phyloP scores from a whole-genome alignment of 2,329 filamentous ascomycete species.

The Daldinia eschscholtzii region DNA sequence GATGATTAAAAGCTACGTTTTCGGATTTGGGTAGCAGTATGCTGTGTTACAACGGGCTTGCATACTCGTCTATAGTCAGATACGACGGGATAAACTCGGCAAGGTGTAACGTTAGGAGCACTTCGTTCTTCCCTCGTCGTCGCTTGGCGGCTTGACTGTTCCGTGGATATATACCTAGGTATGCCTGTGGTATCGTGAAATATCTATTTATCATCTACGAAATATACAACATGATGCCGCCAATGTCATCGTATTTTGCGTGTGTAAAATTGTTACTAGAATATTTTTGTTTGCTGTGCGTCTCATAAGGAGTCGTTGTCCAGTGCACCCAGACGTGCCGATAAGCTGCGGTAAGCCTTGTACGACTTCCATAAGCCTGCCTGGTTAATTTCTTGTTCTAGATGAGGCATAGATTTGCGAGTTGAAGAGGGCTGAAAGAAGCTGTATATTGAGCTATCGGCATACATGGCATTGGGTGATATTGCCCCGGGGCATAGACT shows the following conservation, averaged over 20 bases:
- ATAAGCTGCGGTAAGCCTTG: conserved; percentile 5
- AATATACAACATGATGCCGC: background rate
- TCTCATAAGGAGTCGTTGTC: background rate
- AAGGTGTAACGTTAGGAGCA: conserved; percentile 8
- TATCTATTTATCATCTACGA: background rate
- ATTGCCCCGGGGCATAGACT: background rate
- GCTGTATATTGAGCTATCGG: background rate
- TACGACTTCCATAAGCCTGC: background rate
- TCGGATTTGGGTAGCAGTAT: background rate
- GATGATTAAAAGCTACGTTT: conserved; percentile 49
- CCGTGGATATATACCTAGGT: background rate
- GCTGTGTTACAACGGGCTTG: conserved; percentile 12
- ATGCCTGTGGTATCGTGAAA: background rate
- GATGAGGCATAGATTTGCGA: background rate
- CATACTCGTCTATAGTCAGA: conserved; percentile 8
- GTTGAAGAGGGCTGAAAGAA: background rate
- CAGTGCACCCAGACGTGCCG: no score
- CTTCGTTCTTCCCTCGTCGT: background rate
- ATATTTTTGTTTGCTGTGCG: background rate
- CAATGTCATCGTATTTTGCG: background rate
- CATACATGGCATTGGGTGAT: background rate
- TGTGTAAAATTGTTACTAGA: background rate
- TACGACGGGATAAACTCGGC: conserved; percentile 21
- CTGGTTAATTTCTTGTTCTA: background rate
- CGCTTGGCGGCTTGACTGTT: conserved; percentile 3